phyloP scores from a whole-genome alignment of 1,284 basidiomycete species.

The Leccinum huronense region DNA sequence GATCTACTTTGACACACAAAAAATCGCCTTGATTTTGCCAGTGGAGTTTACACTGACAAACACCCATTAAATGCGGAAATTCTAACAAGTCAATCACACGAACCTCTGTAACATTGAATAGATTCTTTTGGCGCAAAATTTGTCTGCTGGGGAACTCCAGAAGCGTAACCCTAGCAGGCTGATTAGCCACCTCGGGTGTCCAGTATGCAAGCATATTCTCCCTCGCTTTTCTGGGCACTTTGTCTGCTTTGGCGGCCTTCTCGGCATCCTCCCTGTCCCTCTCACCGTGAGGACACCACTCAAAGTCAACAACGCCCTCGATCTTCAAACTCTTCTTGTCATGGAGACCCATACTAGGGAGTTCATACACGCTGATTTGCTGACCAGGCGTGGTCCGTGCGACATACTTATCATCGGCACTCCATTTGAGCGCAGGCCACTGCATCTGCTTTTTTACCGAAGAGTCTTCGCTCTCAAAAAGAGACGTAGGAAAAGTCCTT shows the following conservation, averaged over 20 bases:
- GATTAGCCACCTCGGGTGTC: conserved; percentile 96
- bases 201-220: conserved; percentile 98
- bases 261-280: conserved; percentile 78
- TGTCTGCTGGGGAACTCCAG: conserved; percentile 86
- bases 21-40: conserved; percentile 99
- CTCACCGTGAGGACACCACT: conserved; percentile 96
- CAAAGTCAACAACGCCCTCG: conserved; percentile 97
- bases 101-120: conserved; percentile 98
- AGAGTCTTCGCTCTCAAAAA: conserved; percentile 55
- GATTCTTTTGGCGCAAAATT: conserved; percentile 91
- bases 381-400: conserved; percentile 86
- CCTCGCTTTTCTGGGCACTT: conserved; percentile 59
- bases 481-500: conserved; percentile 84
- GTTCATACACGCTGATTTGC: conserved; percentile 95
- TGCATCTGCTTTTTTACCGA: conserved; percentile 77
- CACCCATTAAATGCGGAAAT: conserved; percentile 3
- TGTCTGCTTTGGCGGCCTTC: conserved; percentile 51
- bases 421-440: conserved; percentile 99
- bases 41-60: conserved; percentile 86
- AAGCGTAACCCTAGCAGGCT: conserved; percentile 95
- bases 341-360: conserved; percentile 91
- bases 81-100: conserved; percentile 28
- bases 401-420: conserved; percentile 91
- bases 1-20: conserved; percentile 98
- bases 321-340: conserved; percentile 99